Base-by-base conservation (phyloP, 2,329 filamentous ascomycete species). In the Calonectria honghensis region DNA sequence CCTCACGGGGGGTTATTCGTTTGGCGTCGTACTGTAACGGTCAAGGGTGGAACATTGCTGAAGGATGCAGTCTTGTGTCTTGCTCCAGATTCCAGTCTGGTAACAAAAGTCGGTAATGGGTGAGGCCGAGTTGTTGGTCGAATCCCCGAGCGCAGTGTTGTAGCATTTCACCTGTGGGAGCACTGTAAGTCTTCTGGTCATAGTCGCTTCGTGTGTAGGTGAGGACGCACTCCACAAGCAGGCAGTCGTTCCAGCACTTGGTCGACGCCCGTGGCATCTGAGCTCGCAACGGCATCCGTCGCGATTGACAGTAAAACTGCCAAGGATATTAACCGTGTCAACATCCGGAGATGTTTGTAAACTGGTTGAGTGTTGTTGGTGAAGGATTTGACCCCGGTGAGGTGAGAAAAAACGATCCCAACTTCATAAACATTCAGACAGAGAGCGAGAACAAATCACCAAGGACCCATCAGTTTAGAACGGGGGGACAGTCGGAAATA, bases 11-110 rank as follows among this genome's bases (percentile, higher is more conserved):
- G 14, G 11, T 57, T 24, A n/a, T 32, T 65, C 39, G 27, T 54
- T 24, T 48, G 13, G 20, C 10, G 37, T 14, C 79, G n/a, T 79
- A 75, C 79, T 70, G 52, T 79, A 73, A 61, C 74, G 73, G 69
- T 81, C 79, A 13, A 77, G 37, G 31, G 73, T 61, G 27, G 72
- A 74, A 39, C 79, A 81, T 71, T 74, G 27, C 13, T 29, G 63
- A 27, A 75, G 54, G 32, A 79, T 73, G 51, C 79, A 80, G 10
- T 57, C 31, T 13, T 79, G 69, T 9, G 76, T 48, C 29, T 70
- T 65, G 29, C 45, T 64, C 57, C 68, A 72, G 16, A 37, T 11
- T 2, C 45, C 68, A 31, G 48, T 68, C 27, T 68, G 64, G 31
- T 68, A 72, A 39, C 79, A 80, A 27, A 79, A 69, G 64, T 76